phyloP scores from a whole-genome alignment of 116 monocot species.

The Papilionanthe hybrid region DNA sequence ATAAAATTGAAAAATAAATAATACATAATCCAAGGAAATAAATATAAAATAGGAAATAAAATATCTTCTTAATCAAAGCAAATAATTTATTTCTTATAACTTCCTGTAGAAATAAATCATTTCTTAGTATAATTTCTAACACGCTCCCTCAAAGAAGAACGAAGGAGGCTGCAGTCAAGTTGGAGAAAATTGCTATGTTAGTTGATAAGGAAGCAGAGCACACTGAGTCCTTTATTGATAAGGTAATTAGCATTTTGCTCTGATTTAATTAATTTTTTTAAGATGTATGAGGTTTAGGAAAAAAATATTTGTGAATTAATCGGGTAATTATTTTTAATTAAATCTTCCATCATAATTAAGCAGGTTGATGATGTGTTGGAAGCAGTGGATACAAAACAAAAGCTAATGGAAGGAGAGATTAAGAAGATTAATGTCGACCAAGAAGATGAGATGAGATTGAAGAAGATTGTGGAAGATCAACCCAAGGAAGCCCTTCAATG shows the following conservation, averaged over 20 bases:
- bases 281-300: no score
- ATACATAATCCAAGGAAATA: no score
- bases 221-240: neutral
- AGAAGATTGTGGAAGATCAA: neutral
- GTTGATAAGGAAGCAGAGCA: neutral
- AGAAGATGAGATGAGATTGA: neutral
- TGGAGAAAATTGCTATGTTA: conserved; percentile 3
- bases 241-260: neutral
- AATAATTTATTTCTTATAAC: no score
- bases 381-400: neutral
- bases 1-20: no score
- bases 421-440: neutral
- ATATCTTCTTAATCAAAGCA: no score
- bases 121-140: no score
- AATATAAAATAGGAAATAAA: no score
- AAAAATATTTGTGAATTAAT: no score
- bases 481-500: neutral
- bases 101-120: no score
- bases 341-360: neutral
- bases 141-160: neutral
- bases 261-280: no score
- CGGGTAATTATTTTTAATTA: neutral
- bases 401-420: neutral
- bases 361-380: neutral
- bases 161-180: conserved; percentile 6